phyloP scores from a whole-genome alignment of 2,329 filamentous ascomycete genomes.

The Colletotrichum tabaci region DNA sequence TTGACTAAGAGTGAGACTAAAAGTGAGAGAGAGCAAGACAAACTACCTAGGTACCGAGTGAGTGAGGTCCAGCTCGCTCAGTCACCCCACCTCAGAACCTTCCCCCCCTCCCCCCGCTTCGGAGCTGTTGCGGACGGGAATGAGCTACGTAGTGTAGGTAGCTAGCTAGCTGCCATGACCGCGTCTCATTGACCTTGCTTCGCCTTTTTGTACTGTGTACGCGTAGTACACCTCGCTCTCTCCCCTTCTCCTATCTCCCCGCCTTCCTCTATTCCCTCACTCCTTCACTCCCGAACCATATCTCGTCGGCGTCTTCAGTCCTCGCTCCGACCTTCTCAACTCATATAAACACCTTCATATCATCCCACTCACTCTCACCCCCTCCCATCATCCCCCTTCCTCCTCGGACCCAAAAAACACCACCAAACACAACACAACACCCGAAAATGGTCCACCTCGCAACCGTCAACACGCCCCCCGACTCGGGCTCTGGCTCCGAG shows the following conservation, averaged over 20 bases:
- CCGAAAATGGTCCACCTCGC: slow-evolving; percentile 40
- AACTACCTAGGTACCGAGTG: not conserved
- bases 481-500: slow-evolving; percentile 31
- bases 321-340: not conserved
- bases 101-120: not conserved
- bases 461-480: slow-evolving; percentile 33
- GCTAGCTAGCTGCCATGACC: not conserved
- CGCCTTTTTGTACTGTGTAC: not conserved
- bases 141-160: not conserved
- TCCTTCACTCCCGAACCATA: not conserved
- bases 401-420: not conserved
- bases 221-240: not conserved
- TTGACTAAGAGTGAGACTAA: too few species aligned
- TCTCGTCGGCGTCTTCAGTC: not conserved
- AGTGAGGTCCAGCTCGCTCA: not conserved
- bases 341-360: slow-evolving; percentile 19
- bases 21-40: too few species aligned
- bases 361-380: not conserved
- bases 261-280: not conserved
- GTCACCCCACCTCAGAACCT: slow-evolving; percentile 14
- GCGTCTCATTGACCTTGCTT: not conserved
- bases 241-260: not conserved
- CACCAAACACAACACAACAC: not conserved
- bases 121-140: not conserved
- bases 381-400: not conserved